Evolutionary conservation across 2,329 filamentous ascomycete genomes (phyloP).

Genomic region (Pseudogymnoascus verrucosus): DNA sequence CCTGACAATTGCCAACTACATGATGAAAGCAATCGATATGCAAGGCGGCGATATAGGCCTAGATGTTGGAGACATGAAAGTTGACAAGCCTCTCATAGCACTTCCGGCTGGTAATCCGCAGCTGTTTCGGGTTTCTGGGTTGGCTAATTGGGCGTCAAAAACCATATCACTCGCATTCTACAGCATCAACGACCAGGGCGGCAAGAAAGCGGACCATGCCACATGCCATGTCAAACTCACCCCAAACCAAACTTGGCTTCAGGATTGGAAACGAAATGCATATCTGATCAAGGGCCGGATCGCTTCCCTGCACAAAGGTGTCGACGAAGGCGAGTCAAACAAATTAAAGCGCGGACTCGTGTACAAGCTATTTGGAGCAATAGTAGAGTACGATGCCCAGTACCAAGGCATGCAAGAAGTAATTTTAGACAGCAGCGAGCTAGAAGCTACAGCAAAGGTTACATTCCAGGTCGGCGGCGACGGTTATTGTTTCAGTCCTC

Average conservation of each 20-base stretch:
- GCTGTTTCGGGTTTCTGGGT: conserved; percentile 41
- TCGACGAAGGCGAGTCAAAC: conserved; percentile 30
- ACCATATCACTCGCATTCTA: conserved; percentile 36
- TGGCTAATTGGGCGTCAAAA: conserved; percentile 36
- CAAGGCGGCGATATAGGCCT: conserved; percentile 19
- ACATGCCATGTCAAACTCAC: conserved; percentile 42
- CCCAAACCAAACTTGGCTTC: conserved; percentile 39
- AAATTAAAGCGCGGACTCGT: conserved; percentile 27
- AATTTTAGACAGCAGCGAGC: conserved; percentile 34
- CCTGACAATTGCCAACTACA: conserved; percentile 48
- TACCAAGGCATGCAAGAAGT: conserved; percentile 54
- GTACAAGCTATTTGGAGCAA: conserved; percentile 24
- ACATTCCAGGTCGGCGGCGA: conserved; percentile 42
- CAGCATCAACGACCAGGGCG: conserved; percentile 41
- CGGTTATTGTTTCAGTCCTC: conserved; percentile 46
- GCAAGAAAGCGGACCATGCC: conserved; percentile 40
- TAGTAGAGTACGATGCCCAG: conserved; percentile 48
- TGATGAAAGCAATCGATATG: conserved; percentile 34
- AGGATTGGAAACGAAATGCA: conserved; percentile 44
- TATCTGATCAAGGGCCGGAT: conserved; percentile 42
- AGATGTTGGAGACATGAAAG: conserved; percentile 48
- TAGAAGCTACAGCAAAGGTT: conserved; percentile 37
- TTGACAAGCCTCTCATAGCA: conserved; percentile 44
- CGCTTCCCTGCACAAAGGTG: conserved; percentile 35
- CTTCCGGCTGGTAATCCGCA: conserved; percentile 30